phyloP scores from a whole-genome alignment of 1,139 yeast species.

The Meyerozyma carpophila region DNA sequence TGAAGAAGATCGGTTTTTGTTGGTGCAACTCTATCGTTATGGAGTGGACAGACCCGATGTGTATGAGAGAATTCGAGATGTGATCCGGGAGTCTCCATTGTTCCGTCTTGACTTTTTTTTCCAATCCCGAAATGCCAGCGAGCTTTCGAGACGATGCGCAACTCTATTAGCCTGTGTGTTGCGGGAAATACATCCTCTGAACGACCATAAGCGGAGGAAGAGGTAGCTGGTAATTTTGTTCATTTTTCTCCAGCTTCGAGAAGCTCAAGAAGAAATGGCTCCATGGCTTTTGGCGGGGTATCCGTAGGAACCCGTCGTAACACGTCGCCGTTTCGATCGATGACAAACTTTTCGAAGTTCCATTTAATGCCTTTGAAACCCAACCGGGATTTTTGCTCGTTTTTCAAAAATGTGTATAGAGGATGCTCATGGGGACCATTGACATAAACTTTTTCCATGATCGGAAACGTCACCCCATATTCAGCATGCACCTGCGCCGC shows the following conservation, averaged over 20 bases:
- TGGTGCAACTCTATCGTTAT: slow-evolving; percentile 58
- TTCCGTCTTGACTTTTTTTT: slow-evolving; percentile 70
- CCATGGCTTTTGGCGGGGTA: not conserved
- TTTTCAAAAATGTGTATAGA: slow-evolving; percentile 29
- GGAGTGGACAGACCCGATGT: slow-evolving; percentile 65
- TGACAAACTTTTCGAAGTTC: slow-evolving; percentile 91
- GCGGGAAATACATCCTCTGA: slow-evolving; percentile 44
- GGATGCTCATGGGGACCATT: slow-evolving; percentile 29
- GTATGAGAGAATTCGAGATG: slow-evolving; percentile 57
- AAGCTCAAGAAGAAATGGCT: not conserved
- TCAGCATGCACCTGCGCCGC: slow-evolving; percentile 56
- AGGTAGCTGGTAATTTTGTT: slow-evolving; percentile 4
- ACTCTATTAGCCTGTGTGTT: slow-evolving; percentile 61
- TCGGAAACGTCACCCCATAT: slow-evolving; percentile 52
- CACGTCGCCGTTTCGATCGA: slow-evolving; percentile 70
- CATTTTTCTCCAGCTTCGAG: not conserved
- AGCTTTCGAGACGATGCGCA: slow-evolving; percentile 61
- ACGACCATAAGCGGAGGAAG: slow-evolving; percentile 8
- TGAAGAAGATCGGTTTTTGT: slow-evolving; percentile 67
- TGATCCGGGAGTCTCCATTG: slow-evolving; percentile 54
- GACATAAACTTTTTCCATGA: slow-evolving; percentile 31
- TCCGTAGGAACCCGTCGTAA: slow-evolving; percentile 43
- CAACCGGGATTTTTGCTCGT: slow-evolving; percentile 41
- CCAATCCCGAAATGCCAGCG: slow-evolving; percentile 61
- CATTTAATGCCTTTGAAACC: slow-evolving; percentile 84